A percentile compares a stretch with the other conserved stretches of the same genome.
phyloP scores from a whole-genome alignment of 2,329 filamentous ascomycete genomes.

The Dendryphion nanum region DNA sequence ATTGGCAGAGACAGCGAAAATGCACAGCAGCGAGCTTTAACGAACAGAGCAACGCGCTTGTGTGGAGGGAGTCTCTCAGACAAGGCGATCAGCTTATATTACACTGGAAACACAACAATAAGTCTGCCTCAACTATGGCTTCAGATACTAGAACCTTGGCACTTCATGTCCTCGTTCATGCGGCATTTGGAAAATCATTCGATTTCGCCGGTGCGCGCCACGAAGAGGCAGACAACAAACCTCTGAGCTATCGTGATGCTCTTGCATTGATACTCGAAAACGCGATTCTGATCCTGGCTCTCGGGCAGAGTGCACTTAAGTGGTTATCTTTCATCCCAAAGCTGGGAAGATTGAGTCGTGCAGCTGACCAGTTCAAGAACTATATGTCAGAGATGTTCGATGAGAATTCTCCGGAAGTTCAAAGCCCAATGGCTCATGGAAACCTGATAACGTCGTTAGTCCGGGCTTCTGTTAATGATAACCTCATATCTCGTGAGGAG shows the following conservation, averaged over 20 bases:
- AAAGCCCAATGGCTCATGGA: slow-evolving; percentile 21
- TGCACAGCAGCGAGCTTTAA: slow-evolving; percentile 15
- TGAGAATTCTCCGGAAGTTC: too few species aligned
- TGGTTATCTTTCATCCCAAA: too few species aligned
- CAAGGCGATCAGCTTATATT: too few species aligned
- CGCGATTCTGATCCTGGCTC: slow-evolving; percentile 15
- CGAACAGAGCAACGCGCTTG: slow-evolving; percentile 10
- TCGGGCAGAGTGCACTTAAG: too few species aligned
- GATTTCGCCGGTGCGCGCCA: too few species aligned
- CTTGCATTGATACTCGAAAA: slow-evolving; percentile 24
- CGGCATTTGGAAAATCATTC: slow-evolving; percentile 42
- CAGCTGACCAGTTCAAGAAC: slow-evolving; percentile 8
- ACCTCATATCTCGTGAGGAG: too few species aligned
- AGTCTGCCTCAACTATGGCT: too few species aligned
- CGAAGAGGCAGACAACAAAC: slow-evolving; percentile 9
- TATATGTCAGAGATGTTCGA: too few species aligned
- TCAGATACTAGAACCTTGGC: slow-evolving; percentile 30
- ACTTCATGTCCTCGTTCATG: slow-evolving; percentile 39
- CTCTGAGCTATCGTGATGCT: slow-evolving; percentile 18
- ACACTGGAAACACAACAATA: too few species aligned
- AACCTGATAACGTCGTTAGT: slow-evolving; percentile 14
- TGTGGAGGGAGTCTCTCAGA: slow-evolving; percentile 14
- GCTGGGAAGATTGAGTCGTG: too few species aligned
- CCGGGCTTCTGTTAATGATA: too few species aligned
- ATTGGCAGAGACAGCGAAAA: slow-evolving; percentile 23